Evolutionary conservation across 148 eudicot genomes (phyloP), one percentile per base, ranked within the genome.

Genomic region (Polygonum maritimum): DNA sequence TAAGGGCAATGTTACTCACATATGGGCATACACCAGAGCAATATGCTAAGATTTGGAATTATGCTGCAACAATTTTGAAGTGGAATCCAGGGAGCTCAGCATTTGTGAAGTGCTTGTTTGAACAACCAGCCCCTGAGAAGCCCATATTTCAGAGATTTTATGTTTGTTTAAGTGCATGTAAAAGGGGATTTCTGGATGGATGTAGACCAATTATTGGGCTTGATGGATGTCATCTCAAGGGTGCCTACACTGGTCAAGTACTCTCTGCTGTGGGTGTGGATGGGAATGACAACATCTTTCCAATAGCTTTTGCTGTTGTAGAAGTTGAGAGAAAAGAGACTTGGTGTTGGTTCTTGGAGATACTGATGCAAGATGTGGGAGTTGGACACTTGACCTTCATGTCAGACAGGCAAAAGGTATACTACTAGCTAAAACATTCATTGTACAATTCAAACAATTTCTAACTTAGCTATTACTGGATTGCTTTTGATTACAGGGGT

Each of bases 121-220:
- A 48, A 13, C 21, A 2, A 5, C 63, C 1, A 16, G 31, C 31
- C 9, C 10, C 9, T 45, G 69, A 52, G 12, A n/a, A 9, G 7
- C 22, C 13, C 21, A 41, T 77, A 2, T 60, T 78, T 8, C 9
- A 62, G 0, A 58, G 62, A 7, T 39, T 73, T 22, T 78, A 73
- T 16, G 22, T 78, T 21, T 71, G 57, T 15, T 58, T 78, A 54
- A 71, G 47, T 67, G 71, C 41, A 1, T 67, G 40, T 8, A 71
- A 55, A 11, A 35, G 33, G 44, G 76, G 80, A 9, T 78, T 78
- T 16, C 12, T 12, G 19, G 22, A 21, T 9, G 76, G 71, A 13
- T 78, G 73, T 62, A 78, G 80, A 35, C 62, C 76, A 0, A 73
- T 78, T 40, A 78, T 78, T 31, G 74, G 71, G 9, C 12, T 78